Evolutionary conservation across 768 basidiomycete genomes (phyloP).

Genomic region (Phanerochaete sordida): DNA sequence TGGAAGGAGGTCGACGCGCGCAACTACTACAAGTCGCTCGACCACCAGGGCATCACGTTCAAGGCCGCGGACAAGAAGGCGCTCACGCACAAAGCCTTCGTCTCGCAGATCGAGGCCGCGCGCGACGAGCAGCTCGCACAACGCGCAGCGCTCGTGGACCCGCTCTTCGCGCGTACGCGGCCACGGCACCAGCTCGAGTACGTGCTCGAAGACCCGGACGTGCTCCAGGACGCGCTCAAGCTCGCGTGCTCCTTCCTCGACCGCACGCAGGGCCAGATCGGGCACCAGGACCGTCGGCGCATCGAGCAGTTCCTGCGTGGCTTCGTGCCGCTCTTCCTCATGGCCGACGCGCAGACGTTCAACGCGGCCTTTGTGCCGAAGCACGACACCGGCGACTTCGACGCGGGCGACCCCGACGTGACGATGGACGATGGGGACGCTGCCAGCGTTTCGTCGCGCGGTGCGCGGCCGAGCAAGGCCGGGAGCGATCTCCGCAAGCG

Average conservation of each 20-base stretch:
- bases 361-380: slow-evolving; percentile 64
- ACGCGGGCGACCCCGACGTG: slow-evolving; percentile 44
- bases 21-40: slow-evolving; percentile 91
- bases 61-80: slow-evolving; percentile 88
- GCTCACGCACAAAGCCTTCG: slow-evolving; percentile 68
- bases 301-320: slow-evolving; percentile 80
- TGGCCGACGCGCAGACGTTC: slow-evolving; percentile 66
- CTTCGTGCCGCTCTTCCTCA: slow-evolving; percentile 32
- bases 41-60: slow-evolving; percentile 91
- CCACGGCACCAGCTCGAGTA: slow-evolving; percentile 80
- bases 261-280: slow-evolving; percentile 75
- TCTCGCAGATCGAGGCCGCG: slow-evolving; percentile 81
- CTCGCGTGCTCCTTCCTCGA: slow-evolving; percentile 89
- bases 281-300: slow-evolving; percentile 66
- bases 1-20: slow-evolving; percentile 96
- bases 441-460: slow-evolving; percentile 28
- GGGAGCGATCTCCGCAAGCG: slow-evolving; percentile 73
- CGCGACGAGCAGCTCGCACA: slow-evolving; percentile 79
- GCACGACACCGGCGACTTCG: slow-evolving; percentile 53
- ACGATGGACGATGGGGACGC: slow-evolving; percentile 36
- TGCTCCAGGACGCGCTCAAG: slow-evolving; percentile 86
- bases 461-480: slow-evolving; percentile 38
- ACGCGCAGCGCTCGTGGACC: slow-evolving; percentile 57
- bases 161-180: slow-evolving; percentile 53
- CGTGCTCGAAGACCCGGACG: slow-evolving; percentile 58